Base-by-base conservation (phyloP, 78 protist genomes). In the Tieghemostelium lacteum region DNA sequence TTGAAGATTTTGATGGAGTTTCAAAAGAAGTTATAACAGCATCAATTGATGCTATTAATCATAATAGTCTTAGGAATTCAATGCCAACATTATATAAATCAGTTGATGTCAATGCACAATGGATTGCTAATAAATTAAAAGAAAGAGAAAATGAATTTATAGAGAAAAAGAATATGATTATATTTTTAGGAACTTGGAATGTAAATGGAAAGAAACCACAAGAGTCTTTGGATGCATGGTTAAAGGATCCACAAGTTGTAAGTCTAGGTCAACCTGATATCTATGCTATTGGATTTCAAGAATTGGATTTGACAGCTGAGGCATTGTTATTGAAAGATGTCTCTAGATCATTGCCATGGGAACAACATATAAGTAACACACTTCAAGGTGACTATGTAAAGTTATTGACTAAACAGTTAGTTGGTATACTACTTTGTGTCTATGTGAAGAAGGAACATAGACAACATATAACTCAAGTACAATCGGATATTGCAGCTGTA, bases 271-370 rank as follows among this genome's bases (percentile, higher is more conserved):
- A 54, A n/a, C 92, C 94, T 2, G 96, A 94, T 54, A 65, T 94
- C 20, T 88, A 85, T 65, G 86, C 86, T 1, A 73, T 87, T 20
- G 96, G 96, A 37, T 88, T 94, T 73, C 96, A 94, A 72, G 96
- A 94, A 36, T n/a, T 94, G 22, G 96, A 94, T 73, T 39, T 94
- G 28, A 85, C 88, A n/a, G 93, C 94, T 0, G 94, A 88, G 40
- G 94, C 92, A 34, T 65, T 89, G 22, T 22, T 94, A 10, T 85
- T 88, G 6, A 85, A 80, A 33, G 86, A 86, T 54, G 69, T 93
- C 8, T 55, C 92, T 26, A 29, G 86, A 37, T 40, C 87, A n/a
- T 45, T 60, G 5, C 95, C 95, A 19, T 93, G 95, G 95, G 95
- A 93, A 33, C 75, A 77, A 42, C 63, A 33, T 12, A 85, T 92